Base-by-base conservation (phyloP, 2,329 filamentous ascomycete genomes). In the Calonectria henricotiae region DNA sequence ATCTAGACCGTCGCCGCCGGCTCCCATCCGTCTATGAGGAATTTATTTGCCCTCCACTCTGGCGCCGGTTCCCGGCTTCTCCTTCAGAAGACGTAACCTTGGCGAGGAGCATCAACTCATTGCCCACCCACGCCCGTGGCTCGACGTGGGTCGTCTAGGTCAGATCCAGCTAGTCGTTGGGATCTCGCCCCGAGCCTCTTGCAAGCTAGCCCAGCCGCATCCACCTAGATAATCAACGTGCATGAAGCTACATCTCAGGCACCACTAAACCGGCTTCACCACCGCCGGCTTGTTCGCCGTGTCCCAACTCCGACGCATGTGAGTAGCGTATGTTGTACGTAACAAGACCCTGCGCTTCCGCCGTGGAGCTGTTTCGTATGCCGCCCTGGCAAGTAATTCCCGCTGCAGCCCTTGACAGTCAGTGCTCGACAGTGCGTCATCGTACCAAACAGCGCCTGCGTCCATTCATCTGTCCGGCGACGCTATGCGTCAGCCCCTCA, bases 201-300 rank as follows among this genome's bases (percentile, higher is more conserved):
- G 49, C 67, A 61, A 73, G 54, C 69, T 73, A 65, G 60, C 62
- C 62, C 54, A 49, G 55, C 65, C 68, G 64, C 67, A 71, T 69
- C 71, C 65, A 65, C 71, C 72, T 74, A 77, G 76, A 77, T 77
- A 77, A 77, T 76, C 76, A 77, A 77, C 72, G 67, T 77, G 76
- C 75, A 77, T 70, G 71, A 71, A 72, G 66, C 62, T 73, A 71
- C 74, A 75, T 76, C 71, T 67, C 74, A 71, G 74, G 71, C 65
- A 74, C 74, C 71, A 67, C 62, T 67, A 51, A 67, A 43, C 55
- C 58, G 46, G 32, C 67, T 51, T 72, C 67, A 54, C 35, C 39
- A 20, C 27, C 44, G 37, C 46, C 51, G 55, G 46, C 54, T 58
- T 39, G 58, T 55, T 62, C 67, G 62, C 55, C 66, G 39, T 55